These are phyloP conservation scores for Smallanthus sonchifolius DNA, from an alignment of 129 eudicot species.

Conservation along the genomic window DNA sequence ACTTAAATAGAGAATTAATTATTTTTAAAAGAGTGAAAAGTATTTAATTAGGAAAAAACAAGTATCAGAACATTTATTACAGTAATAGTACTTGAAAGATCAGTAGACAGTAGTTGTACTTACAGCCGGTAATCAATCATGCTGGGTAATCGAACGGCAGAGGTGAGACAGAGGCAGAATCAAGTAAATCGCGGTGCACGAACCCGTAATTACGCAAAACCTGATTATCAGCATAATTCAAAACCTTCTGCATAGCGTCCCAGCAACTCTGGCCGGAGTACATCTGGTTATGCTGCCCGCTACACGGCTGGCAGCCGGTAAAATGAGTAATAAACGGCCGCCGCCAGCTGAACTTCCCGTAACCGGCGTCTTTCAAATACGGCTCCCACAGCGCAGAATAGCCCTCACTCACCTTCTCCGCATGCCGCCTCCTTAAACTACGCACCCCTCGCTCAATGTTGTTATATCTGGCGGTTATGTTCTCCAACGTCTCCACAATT, in stretches of 20 bases:
- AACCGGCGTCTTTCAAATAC: conserved; percentile 53
- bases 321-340: conserved; percentile 87
- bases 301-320: conserved; percentile 92
- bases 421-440: conserved; percentile 61
- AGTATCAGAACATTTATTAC: too few species aligned
- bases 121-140: background rate
- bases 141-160: conserved; percentile 59
- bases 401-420: conserved; percentile 55
- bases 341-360: conserved; percentile 49
- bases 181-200: conserved; percentile 50
- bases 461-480: conserved; percentile 36
- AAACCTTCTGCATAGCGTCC: conserved; percentile 61
- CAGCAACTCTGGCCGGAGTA: conserved; percentile 55
- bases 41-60: too few species aligned
- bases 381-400: conserved; percentile 51
- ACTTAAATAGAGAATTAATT: background rate
- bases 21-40: too few species aligned
- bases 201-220: conserved; percentile 78
- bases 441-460: conserved; percentile 41
- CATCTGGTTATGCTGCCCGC: conserved; percentile 67
- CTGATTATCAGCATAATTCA: conserved; percentile 82
- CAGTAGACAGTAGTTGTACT: background rate
- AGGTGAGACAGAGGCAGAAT: conserved; percentile 46
- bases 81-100: too few species aligned
- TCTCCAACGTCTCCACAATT: conserved; percentile 51